Base-by-base conservation (phyloP, 2,329 filamentous ascomycete genomes). In the Aspergillus pseudonomiae region DNA sequence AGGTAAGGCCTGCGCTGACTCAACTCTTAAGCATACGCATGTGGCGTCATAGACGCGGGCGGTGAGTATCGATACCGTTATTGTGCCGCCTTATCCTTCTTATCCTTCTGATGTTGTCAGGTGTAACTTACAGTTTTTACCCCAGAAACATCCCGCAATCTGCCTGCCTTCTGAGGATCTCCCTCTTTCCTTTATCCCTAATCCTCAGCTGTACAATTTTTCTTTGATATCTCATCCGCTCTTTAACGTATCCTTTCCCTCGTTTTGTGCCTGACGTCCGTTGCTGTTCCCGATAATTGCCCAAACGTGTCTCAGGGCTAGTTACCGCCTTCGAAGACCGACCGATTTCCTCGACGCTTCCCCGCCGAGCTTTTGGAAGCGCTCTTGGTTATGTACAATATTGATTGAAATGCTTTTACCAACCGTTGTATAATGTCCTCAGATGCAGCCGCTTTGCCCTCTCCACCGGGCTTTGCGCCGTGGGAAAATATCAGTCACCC, bases 371-470 rank as follows among this genome's bases (percentile, higher is more conserved):
- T 21, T 60, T 45, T 46, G 16, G 39, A 63, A 60, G 32, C 57
- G 30, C 32, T 43, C 48, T 43, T 59, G 63, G 69, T 63, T 64
- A 78, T 77, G 75, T 65, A 65, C 63, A 41, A 6, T n/a, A n/a
- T 41, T 76, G 68, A 59, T 57, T 59, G 48, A 59, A 57, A 63
- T 50, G 60, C 53, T 58, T 59, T 56, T 65, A 61, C 63, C 64
- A 43, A 62, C 61, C 59, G 56, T 66, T 70, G 67, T 70, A 78
- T 67, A 71, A 79, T 79, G 77, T 72, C 73, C 71, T 70, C 75
- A 61, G 73, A 77, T 74, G 73, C 76, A 75, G 73, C 74, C 68
- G 70, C 74, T 64, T 65, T 78, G 65, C 77, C 77, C 60, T 77
- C 74, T 66, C 71, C 70, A 61, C 74, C 76, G 59, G 68, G 71